These are phyloP conservation scores for Spathaspora gorwiae DNA, from an alignment of 805 yeast genomes.

Conservation along the genomic window DNA sequence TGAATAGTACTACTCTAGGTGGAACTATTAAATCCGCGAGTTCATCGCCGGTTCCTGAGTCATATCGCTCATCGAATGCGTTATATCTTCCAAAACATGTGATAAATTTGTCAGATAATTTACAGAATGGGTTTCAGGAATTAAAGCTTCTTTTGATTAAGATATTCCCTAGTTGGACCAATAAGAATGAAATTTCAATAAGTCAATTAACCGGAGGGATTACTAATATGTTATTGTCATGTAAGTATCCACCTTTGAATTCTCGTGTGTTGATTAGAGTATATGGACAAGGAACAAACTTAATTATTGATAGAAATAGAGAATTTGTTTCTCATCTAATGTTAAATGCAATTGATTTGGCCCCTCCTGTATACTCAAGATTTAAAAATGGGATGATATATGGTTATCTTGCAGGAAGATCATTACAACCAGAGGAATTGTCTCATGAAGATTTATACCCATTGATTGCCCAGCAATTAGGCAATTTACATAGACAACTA, in stretches of 20 bases:
- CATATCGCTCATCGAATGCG: slow-evolving; percentile 36
- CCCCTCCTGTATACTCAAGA: slow-evolving; percentile 64
- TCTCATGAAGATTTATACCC: slow-evolving; percentile 45
- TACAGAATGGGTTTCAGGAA: slow-evolving; percentile 29
- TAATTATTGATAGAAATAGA: slow-evolving; percentile 68
- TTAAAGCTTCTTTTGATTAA: slow-evolving; percentile 35
- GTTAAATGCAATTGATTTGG: slow-evolving; percentile 54
- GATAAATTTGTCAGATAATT: slow-evolving; percentile 35
- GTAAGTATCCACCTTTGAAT: slow-evolving; percentile 24
- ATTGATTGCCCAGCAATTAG: slow-evolving; percentile 60
- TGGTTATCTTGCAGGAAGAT: slow-evolving; percentile 62
- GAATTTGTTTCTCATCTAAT: slow-evolving; percentile 69
- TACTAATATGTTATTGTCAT: slow-evolving; percentile 55
- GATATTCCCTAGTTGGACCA: slow-evolving; percentile 42
- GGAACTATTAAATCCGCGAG: neutral
- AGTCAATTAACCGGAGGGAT: slow-evolving; percentile 57
- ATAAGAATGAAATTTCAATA: slow-evolving; percentile 25
- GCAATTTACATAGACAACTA: slow-evolving; percentile 62
- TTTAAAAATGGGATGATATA: slow-evolving; percentile 71
- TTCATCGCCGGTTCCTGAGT: neutral
- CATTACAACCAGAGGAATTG: slow-evolving; percentile 54
- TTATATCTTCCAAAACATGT: slow-evolving; percentile 44
- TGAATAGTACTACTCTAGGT: neutral
- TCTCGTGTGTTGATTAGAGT: slow-evolving; percentile 58
- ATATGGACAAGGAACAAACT: slow-evolving; percentile 68